Base-by-base conservation (phyloP, 73 alveolate species). In the Stentor roeselii region DNA sequence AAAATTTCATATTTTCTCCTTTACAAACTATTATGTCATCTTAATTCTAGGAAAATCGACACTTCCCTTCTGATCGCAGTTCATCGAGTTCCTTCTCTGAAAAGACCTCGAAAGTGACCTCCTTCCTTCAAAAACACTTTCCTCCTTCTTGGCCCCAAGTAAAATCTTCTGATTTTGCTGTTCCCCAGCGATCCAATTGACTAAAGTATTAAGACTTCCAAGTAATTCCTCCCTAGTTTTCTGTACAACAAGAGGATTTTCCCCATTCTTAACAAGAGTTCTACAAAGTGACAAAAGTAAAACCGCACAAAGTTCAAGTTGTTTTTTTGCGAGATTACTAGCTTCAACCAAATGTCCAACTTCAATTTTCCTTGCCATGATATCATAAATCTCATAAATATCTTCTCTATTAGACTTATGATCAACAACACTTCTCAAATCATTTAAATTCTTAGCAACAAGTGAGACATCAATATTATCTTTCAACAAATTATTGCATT, bases 141-240 rank as follows among this genome's bases (percentile, higher is more conserved):
- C n/a, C n/a, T n/a, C n/a, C n/a, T n/a, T n/a, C n/a, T n/a, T n/a
- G n/a, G n/a, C n/a, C n/a, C n/a, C n/a, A n/a, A n/a, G n/a, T n/a
- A n/a, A n/a, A n/a, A n/a, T n/a, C n/a, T n/a, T n/a, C n/a, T n/a
- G n/a, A n/a, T n/a, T n/a, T n/a, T n/a, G n/a, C n/a, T n/a, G n/a
- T n/a, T n/a, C n/a, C n/a, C n/a, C n/a, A n/a, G n/a, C n/a, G n/a
- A 50, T 50, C 67, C 67, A 50, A 50, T 50, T 50, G 67, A 50
- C 67, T 50, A 50, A 21, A 11, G 67, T 50, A 21, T 50, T 50
- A 50, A 50, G 67, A 50, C 21, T 50, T 50, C 21, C 21, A 50
- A 50, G 21, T 21, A 50, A 50, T 21, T 50, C 67, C 6, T 50
- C 6, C 21, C 67, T 50, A 11, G 6, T 6, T 11, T 21, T 6